Evolutionary conservation across 2,329 filamentous ascomycete genomes (phyloP), one percentile per base, ranked within the genome.

Genomic region (Aspergillus ruber): DNA sequence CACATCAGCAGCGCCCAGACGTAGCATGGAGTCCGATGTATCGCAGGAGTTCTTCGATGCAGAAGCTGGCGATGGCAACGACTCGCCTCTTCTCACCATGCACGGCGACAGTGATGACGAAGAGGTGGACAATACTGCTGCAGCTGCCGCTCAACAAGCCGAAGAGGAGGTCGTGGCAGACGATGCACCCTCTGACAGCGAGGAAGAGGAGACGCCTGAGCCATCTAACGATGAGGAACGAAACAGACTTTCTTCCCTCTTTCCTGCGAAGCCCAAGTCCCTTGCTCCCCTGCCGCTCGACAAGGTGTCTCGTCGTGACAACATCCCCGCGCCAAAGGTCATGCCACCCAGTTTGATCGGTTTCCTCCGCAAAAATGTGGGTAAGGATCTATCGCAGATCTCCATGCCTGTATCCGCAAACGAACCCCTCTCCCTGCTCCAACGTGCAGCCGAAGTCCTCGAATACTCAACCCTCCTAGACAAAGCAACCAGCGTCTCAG

Each of bases 401-500:
- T 90, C 89, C 42, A 97, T 97, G 91, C 93, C 93, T 0, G 93
- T 96, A 1, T 95, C 91, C 4, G 85, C 91, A 20, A 98, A 98
- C 67, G 93, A 98, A 65, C 93, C 93, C 0, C 81, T 84, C 1
- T 96, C 91, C 0, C 73, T 95, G 9, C 76, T 97, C 4, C 93
- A 98, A 66, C 85, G 91, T 51, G 79, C 90, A 3, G 86, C 91
- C 0, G 93, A 98, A 68, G 86, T 91, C 61, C 70, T 97, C 42
- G 93, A 98, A 66, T 97, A 98, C 67, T 86, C 88, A 0, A 79
- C 86, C 27, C 78, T 98, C 1, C 79, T 98, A 18, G 87, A 95
- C 58, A 76, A 81, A 45, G 89, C 90, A 2, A 80, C 82, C 2
- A 73, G 69, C 9, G 63, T 66, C 2, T 67, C 72, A 0, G 76